Evolutionary conservation across 1,284 basidiomycete genomes (phyloP).

Genomic region (Paramarasmius palmivorus): DNA sequence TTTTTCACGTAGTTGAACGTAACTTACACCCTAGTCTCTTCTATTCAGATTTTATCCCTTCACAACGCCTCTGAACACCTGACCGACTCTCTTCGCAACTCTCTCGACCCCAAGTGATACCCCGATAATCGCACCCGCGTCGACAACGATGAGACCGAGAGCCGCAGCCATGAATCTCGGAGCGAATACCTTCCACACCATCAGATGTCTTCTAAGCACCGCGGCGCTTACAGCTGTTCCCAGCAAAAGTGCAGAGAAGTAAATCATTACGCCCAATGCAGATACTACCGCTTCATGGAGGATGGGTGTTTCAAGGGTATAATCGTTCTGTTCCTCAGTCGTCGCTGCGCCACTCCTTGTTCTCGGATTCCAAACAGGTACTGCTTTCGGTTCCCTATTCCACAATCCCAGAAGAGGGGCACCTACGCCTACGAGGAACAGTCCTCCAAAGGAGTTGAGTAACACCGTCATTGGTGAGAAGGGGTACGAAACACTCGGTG

Average conservation of each 20-base stretch:
- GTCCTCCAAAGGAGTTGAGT: slow-evolving; percentile 80
- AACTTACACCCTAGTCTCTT: too few species aligned
- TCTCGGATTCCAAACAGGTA: neutral
- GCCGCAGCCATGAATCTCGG: slow-evolving; percentile 88
- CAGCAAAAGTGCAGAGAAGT: slow-evolving; percentile 69
- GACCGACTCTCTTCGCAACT: slow-evolving; percentile 5
- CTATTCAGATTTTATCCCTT: neutral
- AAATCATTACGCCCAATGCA: slow-evolving; percentile 65
- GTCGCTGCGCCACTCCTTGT: slow-evolving; percentile 15
- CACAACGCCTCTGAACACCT: neutral
- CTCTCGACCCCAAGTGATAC: slow-evolving; percentile 39
- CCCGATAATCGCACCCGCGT: slow-evolving; percentile 56
- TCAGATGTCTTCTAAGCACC: slow-evolving; percentile 84
- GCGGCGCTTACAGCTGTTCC: slow-evolving; percentile 77
- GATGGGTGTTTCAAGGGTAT: slow-evolving; percentile 16
- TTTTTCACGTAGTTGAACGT: too few species aligned
- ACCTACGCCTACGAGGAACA: slow-evolving; percentile 65
- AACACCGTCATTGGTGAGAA: slow-evolving; percentile 79
- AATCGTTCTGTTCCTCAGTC: slow-evolving; percentile 36
- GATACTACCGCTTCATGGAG: slow-evolving; percentile 34
- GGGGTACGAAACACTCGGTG: slow-evolving; percentile 68
- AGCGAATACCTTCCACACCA: slow-evolving; percentile 99
- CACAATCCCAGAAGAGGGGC: slow-evolving; percentile 81
- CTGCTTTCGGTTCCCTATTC: slow-evolving; percentile 74
- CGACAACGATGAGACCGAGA: slow-evolving; percentile 50